A percentile compares a stretch with the other conserved stretches of the same genome.
Evolutionary conservation across 805 yeast genomes (phyloP).

Genomic region (Metschnikowia picachoensis): DNA sequence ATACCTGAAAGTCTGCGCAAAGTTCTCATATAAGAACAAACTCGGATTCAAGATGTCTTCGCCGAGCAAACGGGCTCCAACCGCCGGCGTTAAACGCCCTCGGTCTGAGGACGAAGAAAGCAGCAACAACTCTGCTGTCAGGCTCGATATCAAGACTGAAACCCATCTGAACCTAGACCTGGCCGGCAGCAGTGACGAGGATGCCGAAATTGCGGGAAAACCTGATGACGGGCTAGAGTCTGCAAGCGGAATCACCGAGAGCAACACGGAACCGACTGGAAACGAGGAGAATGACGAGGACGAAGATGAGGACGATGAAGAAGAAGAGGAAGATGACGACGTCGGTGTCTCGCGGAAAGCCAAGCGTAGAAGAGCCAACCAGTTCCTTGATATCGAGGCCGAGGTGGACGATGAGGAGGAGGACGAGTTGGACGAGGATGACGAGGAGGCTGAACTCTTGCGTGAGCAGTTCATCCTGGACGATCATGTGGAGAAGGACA

Average conservation of each 20-base stretch:
- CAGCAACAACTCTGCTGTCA: constrained; percentile 1
- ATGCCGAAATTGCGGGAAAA: constrained; percentile 10
- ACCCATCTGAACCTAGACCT: too few species aligned
- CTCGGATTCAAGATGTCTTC: constrained; percentile 3
- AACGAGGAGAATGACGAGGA: constrained; percentile 42
- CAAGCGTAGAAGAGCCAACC: constrained; percentile 58
- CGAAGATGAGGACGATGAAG: constrained; percentile 46
- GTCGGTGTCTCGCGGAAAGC: constrained; percentile 44
- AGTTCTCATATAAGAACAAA: background rate
- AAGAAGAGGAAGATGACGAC: constrained; percentile 51
- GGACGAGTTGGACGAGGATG: constrained; percentile 83
- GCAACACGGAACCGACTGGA: too few species aligned
- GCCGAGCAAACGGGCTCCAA: background rate
- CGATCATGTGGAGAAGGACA: constrained; percentile 61
- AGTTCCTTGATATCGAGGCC: constrained; percentile 96
- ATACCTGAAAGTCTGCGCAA: background rate
- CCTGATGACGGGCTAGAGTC: too few species aligned
- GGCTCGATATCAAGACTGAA: background rate
- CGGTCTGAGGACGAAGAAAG: constrained; percentile 8
- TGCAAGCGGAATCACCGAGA: too few species aligned
- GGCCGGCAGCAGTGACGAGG: constrained; percentile 11
- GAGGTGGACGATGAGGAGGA: constrained; percentile 98
- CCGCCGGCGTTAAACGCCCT: constrained; percentile 11
- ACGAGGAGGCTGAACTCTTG: constrained; percentile 83
- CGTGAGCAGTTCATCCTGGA: constrained; percentile 80